Evolutionary conservation across 129 eudicot genomes (phyloP).

Genomic region (Flaveria bidentis): DNA sequence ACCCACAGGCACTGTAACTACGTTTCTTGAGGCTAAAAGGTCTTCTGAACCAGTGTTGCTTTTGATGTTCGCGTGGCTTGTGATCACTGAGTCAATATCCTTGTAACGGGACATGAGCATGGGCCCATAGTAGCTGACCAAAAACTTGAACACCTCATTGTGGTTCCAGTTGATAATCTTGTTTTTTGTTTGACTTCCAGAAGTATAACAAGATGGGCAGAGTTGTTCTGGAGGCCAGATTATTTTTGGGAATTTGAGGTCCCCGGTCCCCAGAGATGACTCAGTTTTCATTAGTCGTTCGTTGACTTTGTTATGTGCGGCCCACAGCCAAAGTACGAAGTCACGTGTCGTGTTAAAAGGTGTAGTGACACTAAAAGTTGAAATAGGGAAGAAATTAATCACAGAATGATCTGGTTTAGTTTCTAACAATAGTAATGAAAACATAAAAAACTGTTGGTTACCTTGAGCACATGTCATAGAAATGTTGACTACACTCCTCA

Average conservation of each 20-base stretch:
- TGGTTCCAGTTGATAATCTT: slow-evolving; percentile 49
- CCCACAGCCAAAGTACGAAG: slow-evolving; percentile 85
- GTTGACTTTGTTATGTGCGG: slow-evolving; percentile 81
- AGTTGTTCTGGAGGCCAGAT: slow-evolving; percentile 84
- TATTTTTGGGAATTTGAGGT: slow-evolving; percentile 77
- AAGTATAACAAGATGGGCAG: slow-evolving; percentile 67
- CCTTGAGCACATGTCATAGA: slow-evolving; percentile 82
- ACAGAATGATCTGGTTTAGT: not conserved
- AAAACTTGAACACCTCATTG: slow-evolving; percentile 69
- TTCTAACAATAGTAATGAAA: not conserved
- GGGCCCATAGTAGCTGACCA: slow-evolving; percentile 69
- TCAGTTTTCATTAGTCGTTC: slow-evolving; percentile 71
- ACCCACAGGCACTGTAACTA: slow-evolving; percentile 72
- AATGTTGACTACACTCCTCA: slow-evolving; percentile 91
- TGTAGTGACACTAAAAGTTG: slow-evolving; percentile 53
- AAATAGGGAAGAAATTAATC: not conserved
- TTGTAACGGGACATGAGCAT: slow-evolving; percentile 46
- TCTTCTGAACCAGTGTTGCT: slow-evolving; percentile 42
- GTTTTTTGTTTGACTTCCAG: slow-evolving; percentile 19
- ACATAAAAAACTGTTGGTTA: slow-evolving; percentile 23
- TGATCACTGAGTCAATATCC: slow-evolving; percentile 41
- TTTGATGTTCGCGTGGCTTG: not conserved
- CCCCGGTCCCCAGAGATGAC: slow-evolving; percentile 56
- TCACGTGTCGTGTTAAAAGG: slow-evolving; percentile 75
- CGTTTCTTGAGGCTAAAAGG: slow-evolving; percentile 45